Evolutionary conservation across 768 basidiomycete genomes (phyloP), one percentile per base, ranked within the genome.

Genomic region (Agrocybe praecox): DNA sequence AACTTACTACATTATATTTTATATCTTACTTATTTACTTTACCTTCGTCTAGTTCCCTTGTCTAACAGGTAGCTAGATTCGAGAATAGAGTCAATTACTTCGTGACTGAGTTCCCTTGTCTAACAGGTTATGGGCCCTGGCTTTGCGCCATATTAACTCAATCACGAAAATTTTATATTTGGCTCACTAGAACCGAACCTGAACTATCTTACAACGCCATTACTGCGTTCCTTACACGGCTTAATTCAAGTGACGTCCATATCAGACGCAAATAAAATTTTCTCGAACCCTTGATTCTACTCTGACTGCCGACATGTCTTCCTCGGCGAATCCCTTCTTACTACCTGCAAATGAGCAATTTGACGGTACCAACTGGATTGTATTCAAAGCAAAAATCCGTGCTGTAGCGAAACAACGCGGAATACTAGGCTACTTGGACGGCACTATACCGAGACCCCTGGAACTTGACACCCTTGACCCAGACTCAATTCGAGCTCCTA

Each of bases 371-470:
- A 60, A 60, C 50, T 60, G 53, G 49, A 22, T 46, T 2, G 2
- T 6, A 2, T 60, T 60, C 40, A 56, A 60, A 24, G 40, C 48
- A 9, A 47, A 52, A 12, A 60, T 60, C n/a, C 34, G 52, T 12
- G 52, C 52, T 23, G 52, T 40, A 1, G 52, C 57, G 1, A 49
- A 54, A 2, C 45, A 52, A 26, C 54, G 44, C 2, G 54, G 58
- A 4, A 45, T 42, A 2, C 55, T 60, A 6, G 58, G 45, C 2
- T 60, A 60, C 32, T 54, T 60, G 17, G 45, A 60, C 15, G 58
- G 58, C 2, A 55, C 43, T 0, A 55, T 60, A 9, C 8, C 52
- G 29, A 19, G 21, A 6, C 19, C 23, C 10, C 58, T 54, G 2
- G 21, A 15, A 8, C 26, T 54, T 2, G 23, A 32, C 29, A 6